These are phyloP conservation scores for Pichia nanzhaoensis DNA, from an alignment of 805 yeast species.

Conservation along the genomic window DNA sequence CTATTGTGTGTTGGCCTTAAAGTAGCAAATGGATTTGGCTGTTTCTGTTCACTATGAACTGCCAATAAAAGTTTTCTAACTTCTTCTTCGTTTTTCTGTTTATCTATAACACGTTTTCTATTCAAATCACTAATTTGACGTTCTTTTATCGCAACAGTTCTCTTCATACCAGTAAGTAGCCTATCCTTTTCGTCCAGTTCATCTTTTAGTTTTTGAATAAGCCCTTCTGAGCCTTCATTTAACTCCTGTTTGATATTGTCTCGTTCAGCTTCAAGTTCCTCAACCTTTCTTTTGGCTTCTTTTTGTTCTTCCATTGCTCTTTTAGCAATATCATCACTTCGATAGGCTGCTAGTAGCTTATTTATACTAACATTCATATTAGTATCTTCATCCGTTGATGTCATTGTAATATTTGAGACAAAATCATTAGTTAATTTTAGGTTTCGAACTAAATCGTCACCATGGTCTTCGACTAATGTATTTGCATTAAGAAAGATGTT, in stretches of 20 bases:
- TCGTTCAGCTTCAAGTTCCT: conserved; percentile 39
- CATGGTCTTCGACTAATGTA: conserved; percentile 23
- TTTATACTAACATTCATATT: conserved; percentile 74
- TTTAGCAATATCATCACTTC: conserved; percentile 80
- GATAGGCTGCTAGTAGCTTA: conserved; percentile 59
- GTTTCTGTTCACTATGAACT: conserved; percentile 37
- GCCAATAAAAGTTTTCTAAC: conserved; percentile 65
- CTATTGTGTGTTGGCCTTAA: neutral
- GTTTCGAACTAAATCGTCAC: conserved; percentile 45
- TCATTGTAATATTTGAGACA: conserved; percentile 46
- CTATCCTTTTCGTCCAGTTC: conserved; percentile 60
- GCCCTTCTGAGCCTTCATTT: conserved; percentile 67
- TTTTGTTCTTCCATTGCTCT: conserved; percentile 51
- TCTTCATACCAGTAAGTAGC: conserved; percentile 51
- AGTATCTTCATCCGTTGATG: conserved; percentile 50
- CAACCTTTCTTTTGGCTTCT: conserved; percentile 33
- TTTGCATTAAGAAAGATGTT: conserved; percentile 48
- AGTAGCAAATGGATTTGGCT: conserved; percentile 25
- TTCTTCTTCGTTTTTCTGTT: conserved; percentile 70
- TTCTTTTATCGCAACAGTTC: conserved; percentile 54
- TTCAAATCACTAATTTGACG: conserved; percentile 58
- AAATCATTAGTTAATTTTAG: conserved; percentile 49
- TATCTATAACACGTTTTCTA: conserved; percentile 52
- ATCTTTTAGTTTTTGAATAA: conserved; percentile 50
- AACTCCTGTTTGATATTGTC: conserved; percentile 25